phyloP scores from a whole-genome alignment of 2,329 filamentous ascomycete genomes.

The Lecanicillium sp. region DNA sequence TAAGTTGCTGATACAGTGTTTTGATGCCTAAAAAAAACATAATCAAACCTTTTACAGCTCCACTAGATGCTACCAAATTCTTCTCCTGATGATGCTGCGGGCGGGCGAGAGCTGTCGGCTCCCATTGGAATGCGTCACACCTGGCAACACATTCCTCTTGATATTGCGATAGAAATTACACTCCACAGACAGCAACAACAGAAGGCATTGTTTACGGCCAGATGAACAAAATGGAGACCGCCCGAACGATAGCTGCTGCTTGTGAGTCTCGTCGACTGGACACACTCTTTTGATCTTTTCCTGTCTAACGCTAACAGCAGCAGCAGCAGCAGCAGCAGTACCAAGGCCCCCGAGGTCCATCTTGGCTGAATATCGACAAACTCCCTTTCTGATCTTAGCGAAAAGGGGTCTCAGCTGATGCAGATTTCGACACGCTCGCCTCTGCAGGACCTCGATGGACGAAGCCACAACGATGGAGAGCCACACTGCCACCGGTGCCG shows the following conservation, averaged over 20 bases:
- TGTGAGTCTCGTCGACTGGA: background rate
- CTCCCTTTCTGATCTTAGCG: background rate
- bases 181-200: background rate
- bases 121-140: slow-evolving; percentile 31
- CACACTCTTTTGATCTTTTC: background rate
- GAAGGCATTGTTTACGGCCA: slow-evolving; percentile 5
- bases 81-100: too few relatives aligned
- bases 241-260: background rate
- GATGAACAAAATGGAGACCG: slow-evolving; percentile 2
- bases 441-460: background rate
- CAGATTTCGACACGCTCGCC: background rate
- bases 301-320: background rate
- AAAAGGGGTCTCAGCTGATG: background rate
- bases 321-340: background rate
- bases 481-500: background rate
- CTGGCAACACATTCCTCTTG: slow-evolving; percentile 35
- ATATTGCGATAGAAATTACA: slow-evolving; percentile 25
- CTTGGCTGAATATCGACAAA: background rate
- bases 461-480: background rate
- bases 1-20: background rate
- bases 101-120: slow-evolving; percentile 11
- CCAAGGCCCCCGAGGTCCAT: too few relatives aligned
- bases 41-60: background rate
- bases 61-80: background rate
- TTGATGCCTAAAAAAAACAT: background rate